Conservation (phyloP, 2,329 filamentous ascomycete genomes). For the Fusarium keratoplasticum region DNA sequence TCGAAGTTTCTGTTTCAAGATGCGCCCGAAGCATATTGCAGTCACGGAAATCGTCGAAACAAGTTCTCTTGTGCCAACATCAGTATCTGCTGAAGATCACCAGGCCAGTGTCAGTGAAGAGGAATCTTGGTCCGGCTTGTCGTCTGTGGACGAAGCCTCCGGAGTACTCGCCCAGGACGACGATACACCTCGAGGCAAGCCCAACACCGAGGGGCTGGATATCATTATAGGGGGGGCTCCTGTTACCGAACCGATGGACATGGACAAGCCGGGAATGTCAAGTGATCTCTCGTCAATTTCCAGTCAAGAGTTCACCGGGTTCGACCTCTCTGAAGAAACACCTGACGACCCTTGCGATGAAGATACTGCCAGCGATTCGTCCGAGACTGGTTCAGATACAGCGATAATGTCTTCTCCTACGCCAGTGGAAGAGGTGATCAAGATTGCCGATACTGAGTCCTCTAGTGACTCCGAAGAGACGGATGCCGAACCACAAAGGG, state of each 20-base stretch:
- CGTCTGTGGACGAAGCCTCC: slow-evolving; percentile 10
- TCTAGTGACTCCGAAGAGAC: neutral
- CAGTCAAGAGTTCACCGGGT: slow-evolving; percentile 23
- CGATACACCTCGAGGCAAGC: neutral
- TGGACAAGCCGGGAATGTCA: slow-evolving; percentile 1
- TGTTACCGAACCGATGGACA: neutral
- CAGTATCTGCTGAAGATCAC: neutral
- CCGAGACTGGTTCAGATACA: slow-evolving; percentile 2
- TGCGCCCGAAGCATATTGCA: slow-evolving; percentile 19
- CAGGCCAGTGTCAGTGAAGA: neutral
- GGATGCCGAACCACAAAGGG: neutral
- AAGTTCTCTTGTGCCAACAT: neutral
- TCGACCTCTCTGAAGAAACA: neutral
- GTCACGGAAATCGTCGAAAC: neutral
- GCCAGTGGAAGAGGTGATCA: neutral
- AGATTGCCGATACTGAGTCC: neutral
- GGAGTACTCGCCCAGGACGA: neutral
- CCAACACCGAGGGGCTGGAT: neutral
- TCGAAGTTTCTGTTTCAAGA: slow-evolving; percentile 49
- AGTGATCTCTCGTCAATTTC: slow-evolving; percentile 34
- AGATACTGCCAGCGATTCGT: neutral
- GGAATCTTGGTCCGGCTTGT: slow-evolving; percentile 39
- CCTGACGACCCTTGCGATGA: neutral
- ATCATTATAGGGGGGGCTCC: neutral
- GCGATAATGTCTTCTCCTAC: neutral